Base-by-base conservation (phyloP, 1,139 yeast genomes). In the Yamadazyma sp. region DNA sequence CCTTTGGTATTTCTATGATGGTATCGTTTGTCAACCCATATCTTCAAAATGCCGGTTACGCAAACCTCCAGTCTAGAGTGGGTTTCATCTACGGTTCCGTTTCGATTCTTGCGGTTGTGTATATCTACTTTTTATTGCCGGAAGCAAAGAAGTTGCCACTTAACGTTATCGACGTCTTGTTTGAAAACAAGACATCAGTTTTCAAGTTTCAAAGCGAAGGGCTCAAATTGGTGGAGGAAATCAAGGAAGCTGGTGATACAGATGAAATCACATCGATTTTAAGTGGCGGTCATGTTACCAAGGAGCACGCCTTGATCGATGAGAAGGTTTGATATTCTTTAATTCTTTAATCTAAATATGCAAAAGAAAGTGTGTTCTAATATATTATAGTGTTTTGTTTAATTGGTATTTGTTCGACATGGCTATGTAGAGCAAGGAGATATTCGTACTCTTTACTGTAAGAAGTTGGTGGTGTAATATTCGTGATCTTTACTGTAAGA, bases 101-200 rank as follows among this genome's bases (percentile, higher is more conserved):
- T 7, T 29, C 31, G 3, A 14, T 29, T n/a, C 6, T 29, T 10
- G 16, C 31, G 3, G 5, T 29, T 8, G 31, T 11, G 4, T 29
- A 4, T 17, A 13, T 29, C 6, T 29, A 15, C 27, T 67, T 38
- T 51, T 40, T 20, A 62, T 59, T 40, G 60, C 61, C 37, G 40
- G 45, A 20, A 43, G 50, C 3, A 23, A 38, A 3, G 47, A 61
- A 18, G 16, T 17, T 29, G n/a, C 32, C 32, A 6, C 15, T 29
- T 11, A 29, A 29, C n/a, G 16, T 29, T 12, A 29, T 29, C 13
- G 32, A 29, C 23, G 16, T 22, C 6, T 29, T 29, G 15, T 29
- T 29, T 17, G 32, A 46, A 26, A 35, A 30, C 11, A 31, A 28
- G 17, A 35, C 18, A 11, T 6, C 34, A 24, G 26, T 21, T 26